phyloP scores from a whole-genome alignment of 352 stramenopile species.

The Globisporangium spiculum region DNA sequence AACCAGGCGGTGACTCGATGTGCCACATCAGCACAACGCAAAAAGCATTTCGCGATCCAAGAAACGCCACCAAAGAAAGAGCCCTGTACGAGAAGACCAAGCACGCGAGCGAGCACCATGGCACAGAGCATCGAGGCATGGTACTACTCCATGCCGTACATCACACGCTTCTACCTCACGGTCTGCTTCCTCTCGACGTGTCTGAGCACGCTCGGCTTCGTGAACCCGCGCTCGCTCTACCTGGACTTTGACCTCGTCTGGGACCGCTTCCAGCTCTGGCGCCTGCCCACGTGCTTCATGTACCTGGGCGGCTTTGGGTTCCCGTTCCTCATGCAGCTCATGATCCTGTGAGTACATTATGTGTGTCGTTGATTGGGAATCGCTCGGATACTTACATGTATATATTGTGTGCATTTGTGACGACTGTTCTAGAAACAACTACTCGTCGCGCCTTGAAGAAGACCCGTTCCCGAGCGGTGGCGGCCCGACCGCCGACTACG shows the following conservation, averaged over 20 bases:
- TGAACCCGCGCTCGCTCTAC: constrained; percentile 83
- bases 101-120: constrained; percentile 31
- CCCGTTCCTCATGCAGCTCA: constrained; percentile 89
- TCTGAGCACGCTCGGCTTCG: constrained; percentile 71
- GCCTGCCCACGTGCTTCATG: constrained; percentile 86
- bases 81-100: neutral
- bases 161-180: constrained; percentile 86
- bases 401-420: neutral
- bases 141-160: constrained; percentile 82
- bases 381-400: neutral
- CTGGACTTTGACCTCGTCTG: constrained; percentile 85
- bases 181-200: constrained; percentile 82
- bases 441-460: constrained; percentile 79
- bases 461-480: constrained; percentile 82
- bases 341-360: constrained; percentile 71
- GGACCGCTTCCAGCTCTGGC: constrained; percentile 88
- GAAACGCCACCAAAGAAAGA: neutral
- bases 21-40: too few species aligned
- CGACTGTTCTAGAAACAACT: constrained; percentile 56
- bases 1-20: too few species aligned
- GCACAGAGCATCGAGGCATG: constrained; percentile 74
- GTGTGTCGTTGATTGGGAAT: neutral
- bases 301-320: constrained; percentile 88
- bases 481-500: constrained; percentile 82
- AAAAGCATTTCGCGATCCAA: neutral